phyloP scores from a whole-genome alignment of 148 eudicot species.

The Hydrangea macrophylla region DNA sequence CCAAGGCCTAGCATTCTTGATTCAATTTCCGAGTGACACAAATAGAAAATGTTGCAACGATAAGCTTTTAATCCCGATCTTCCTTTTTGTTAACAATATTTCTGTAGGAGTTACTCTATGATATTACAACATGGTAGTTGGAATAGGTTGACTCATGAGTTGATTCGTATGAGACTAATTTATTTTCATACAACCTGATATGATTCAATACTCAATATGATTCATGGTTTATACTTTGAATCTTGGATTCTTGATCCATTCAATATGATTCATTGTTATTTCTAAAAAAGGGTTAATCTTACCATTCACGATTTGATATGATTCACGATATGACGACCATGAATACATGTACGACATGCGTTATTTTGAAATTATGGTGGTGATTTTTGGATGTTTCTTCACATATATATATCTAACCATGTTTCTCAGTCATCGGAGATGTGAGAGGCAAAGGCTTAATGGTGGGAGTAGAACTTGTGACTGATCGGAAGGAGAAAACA shows the following conservation, averaged over 20 bases:
- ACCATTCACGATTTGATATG: too few relatives aligned
- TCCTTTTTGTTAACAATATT: not conserved
- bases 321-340: too few relatives aligned
- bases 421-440: conserved; percentile 74
- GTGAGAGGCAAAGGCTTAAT: conserved; percentile 96
- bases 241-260: too few relatives aligned
- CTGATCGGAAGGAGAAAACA: conserved; percentile 77
- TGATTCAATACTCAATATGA: too few relatives aligned
- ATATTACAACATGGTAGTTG: too few relatives aligned
- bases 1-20: not conserved
- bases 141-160: too few relatives aligned
- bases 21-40: not conserved
- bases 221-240: too few relatives aligned
- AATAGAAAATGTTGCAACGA: not conserved
- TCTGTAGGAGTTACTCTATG: not conserved
- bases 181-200: too few relatives aligned
- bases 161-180: too few relatives aligned
- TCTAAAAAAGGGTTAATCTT: too few relatives aligned
- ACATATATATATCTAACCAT: not conserved
- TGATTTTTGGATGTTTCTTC: conserved; percentile 3
- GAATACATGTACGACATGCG: too few relatives aligned
- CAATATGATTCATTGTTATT: too few relatives aligned
- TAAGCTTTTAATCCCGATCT: not conserved
- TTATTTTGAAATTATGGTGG: not conserved
- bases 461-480: conserved; percentile 92